These are phyloP conservation scores for Pichia sp. DNA, from an alignment of 1,139 yeast species.

Conservation along the genomic window DNA sequence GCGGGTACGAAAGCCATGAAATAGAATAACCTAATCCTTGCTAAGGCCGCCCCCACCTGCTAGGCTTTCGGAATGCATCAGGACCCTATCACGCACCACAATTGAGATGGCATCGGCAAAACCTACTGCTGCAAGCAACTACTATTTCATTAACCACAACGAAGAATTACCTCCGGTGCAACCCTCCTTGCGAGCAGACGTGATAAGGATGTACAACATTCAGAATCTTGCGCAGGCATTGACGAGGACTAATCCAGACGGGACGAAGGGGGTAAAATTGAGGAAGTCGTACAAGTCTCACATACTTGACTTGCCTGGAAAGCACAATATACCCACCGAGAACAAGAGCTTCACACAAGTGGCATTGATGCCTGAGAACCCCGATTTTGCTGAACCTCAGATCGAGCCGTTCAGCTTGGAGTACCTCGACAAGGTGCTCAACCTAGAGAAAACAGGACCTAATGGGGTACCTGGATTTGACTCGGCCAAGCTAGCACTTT, in stretches of 20 bases:
- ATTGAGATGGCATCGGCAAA: neutral
- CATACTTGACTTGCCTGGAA: conserved; percentile 80
- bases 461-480: conserved; percentile 81
- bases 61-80: too few species aligned
- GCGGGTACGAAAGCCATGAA: too few species aligned
- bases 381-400: conserved; percentile 36
- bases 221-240: conserved; percentile 69
- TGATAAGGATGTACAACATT: conserved; percentile 65
- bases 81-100: neutral
- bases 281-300: conserved; percentile 93
- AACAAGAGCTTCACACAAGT: conserved; percentile 50
- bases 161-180: conserved; percentile 42
- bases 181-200: conserved; percentile 73
- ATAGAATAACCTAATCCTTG: too few species aligned
- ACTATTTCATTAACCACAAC: conserved; percentile 42
- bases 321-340: conserved; percentile 55
- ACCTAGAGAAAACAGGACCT: conserved; percentile 64
- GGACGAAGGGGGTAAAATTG: conserved; percentile 84
- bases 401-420: conserved; percentile 49
- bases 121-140: conserved; percentile 19
- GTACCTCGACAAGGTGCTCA: conserved; percentile 49
- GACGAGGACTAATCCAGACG: conserved; percentile 84
- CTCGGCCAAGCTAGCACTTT: conserved; percentile 61
- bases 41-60: too few species aligned
- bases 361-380: conserved; percentile 40